Evolutionary conservation across 371 early-diverging fungal species (phyloP).

Genomic region (Batkoa obscura): DNA sequence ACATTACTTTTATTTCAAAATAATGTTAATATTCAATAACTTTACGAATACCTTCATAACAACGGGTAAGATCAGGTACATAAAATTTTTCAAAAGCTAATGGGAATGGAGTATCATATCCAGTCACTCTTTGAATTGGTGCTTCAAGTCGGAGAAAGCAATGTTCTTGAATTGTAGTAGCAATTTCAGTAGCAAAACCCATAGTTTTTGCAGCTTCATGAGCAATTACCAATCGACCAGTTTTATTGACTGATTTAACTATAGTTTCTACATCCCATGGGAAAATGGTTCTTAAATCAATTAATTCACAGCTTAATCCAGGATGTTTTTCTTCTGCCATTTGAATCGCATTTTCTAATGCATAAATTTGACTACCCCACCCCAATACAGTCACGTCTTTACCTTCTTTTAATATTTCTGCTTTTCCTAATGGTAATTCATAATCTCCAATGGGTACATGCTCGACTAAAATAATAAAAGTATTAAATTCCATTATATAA

Average conservation of each 20-base stretch:
- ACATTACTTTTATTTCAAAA: not conserved
- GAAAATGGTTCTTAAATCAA: constrained; percentile 78
- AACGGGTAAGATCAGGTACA: constrained; percentile 71
- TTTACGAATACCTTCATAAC: constrained; percentile 72
- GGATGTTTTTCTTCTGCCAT: constrained; percentile 74
- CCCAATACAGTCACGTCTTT: constrained; percentile 84
- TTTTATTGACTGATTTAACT: constrained; percentile 82
- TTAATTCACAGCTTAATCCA: constrained; percentile 76
- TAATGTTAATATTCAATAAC: constrained; percentile 42
- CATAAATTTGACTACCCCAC: constrained; percentile 88
- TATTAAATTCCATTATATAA: too few species aligned
- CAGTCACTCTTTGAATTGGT: constrained; percentile 74
- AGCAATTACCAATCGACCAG: constrained; percentile 80
- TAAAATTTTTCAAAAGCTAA: constrained; percentile 86
- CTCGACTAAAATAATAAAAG: constrained; percentile 39
- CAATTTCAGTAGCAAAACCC: constrained; percentile 92
- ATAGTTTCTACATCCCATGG: constrained; percentile 93
- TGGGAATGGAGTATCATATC: constrained; percentile 93
- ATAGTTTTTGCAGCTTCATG: constrained; percentile 92
- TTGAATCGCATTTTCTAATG: constrained; percentile 75
- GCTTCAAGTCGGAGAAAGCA: constrained; percentile 64
- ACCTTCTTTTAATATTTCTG: constrained; percentile 77
- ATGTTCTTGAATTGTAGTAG: constrained; percentile 74
- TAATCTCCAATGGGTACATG: constrained; percentile 89
- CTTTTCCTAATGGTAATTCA: constrained; percentile 79